Base-by-base conservation (phyloP, 495 filamentous ascomycete species). In the Trichoderma erinaceum region DNA sequence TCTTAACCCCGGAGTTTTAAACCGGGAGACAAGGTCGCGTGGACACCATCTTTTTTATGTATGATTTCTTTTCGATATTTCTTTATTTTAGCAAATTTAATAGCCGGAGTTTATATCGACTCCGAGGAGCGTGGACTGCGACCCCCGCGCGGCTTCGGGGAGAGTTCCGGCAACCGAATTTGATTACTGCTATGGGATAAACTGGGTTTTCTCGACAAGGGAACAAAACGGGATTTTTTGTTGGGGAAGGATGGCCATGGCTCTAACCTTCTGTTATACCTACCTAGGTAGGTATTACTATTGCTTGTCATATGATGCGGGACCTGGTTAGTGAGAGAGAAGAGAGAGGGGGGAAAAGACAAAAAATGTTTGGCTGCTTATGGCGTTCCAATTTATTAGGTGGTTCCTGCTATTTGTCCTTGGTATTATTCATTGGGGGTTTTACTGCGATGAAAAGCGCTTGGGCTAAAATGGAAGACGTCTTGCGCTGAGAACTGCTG, bases 71-170 rank as follows among this genome's bases (percentile, higher is more conserved):
- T 56, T 56, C 18, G 3, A 46, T 46, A 2, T 25, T 21, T 52
- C n/a, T 52, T 3, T 7, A 1, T 7, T 52, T 52, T 52, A 7
- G 48, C 48, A 44, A 12, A 16, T 11, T 25, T 56, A n/a, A 56
- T 25, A n/a, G 18, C 50, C 56, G 56, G 56, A 61, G 11, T 61
- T 32, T 61, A 61, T 61, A 61, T 29, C 56, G 56, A 61, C 56
- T 61, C 56, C 56, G 56, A 61, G 25, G 25, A 15, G 56, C 56
- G 35, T 38, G 35, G 35, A 25, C 11, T 61, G 56, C 1, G 15
- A 48, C 23, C 56, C 25, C 15, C 44, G 44, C 15, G 56, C 56
- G 56, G 56, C 25, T 32, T 48, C 25, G 56, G 56, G 11, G 56
- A 29, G 56, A 18, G 13, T 61, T 29, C 56, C 56, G n/a, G 48